phyloP scores from a whole-genome alignment of 148 eudicot genomes.

The Drosera capensis region DNA sequence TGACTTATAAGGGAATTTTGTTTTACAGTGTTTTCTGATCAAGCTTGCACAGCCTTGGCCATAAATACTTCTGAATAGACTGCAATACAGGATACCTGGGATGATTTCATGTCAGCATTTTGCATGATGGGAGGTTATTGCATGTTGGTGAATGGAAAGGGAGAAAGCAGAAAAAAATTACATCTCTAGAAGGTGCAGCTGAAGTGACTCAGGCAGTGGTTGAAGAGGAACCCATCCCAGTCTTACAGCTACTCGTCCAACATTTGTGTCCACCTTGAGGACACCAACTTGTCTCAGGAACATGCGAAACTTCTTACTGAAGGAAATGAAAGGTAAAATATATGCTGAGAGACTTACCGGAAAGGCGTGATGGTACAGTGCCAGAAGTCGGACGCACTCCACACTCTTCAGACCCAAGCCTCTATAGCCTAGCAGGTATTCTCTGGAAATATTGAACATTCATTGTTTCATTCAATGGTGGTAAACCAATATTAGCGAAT shows the following conservation, averaged over 20 bases:
- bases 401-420: constrained; percentile 97
- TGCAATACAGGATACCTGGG: constrained; percentile 87
- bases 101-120: constrained; percentile 4
- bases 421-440: constrained; percentile 72
- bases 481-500: too few relatives aligned
- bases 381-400: constrained; percentile 91
- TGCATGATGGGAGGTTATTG: too few relatives aligned
- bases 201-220: constrained; percentile 95
- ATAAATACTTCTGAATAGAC: constrained; percentile 79
- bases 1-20: constrained; percentile 1
- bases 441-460: constrained; percentile 70
- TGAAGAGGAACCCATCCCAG: constrained; percentile 99
- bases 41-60: constrained; percentile 99
- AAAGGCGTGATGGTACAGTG: constrained; percentile 96
- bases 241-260: constrained; percentile 93
- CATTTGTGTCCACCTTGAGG: constrained; percentile 92
- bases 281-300: constrained; percentile 7
- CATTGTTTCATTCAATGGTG: too few relatives aligned
- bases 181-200: constrained; percentile 90
- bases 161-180: constrained; percentile 33
- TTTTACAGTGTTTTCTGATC: constrained; percentile 89
- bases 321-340: constrained; percentile 1
- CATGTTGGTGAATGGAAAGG: too few relatives aligned
- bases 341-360: constrained; percentile 86
- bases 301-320: neutral